Evolutionary conservation across 1,139 yeast species (phyloP), one percentile per base, ranked within the genome.

Genomic region (Blastobotrys proliferans): DNA sequence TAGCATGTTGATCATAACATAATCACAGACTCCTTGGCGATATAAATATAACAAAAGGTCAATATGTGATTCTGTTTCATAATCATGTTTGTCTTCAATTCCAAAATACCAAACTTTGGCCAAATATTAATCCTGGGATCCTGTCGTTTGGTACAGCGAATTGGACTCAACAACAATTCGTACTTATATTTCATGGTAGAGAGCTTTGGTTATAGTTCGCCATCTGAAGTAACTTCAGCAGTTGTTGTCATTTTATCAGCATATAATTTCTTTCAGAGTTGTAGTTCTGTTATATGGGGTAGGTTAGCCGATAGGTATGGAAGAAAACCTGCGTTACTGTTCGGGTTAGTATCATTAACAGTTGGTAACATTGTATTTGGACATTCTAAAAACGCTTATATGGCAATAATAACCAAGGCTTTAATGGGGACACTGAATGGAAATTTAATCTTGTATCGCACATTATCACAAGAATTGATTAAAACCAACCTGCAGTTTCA

Each of bases 111-210:
- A n/a, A n/a, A n/a, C n/a, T n/a, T n/a, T n/a, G n/a, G n/a, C n/a
- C n/a, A n/a, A n/a, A n/a, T n/a, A n/a, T n/a, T n/a, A n/a, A n/a
- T n/a, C n/a, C n/a, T n/a, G n/a, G n/a, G n/a, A n/a, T n/a, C n/a
- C n/a, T n/a, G n/a, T n/a, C n/a, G n/a, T n/a, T n/a, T n/a, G n/a
- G n/a, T n/a, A n/a, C n/a, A n/a, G n/a, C n/a, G n/a, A n/a, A n/a
- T n/a, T n/a, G n/a, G n/a, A n/a, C n/a, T n/a, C n/a, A n/a, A n/a
- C n/a, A n/a, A n/a, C n/a, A n/a, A n/a, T n/a, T n/a, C 84, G 3
- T 79, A 79, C 57, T 70, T 79, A 20, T 79, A 76, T 57, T 78
- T 74, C 56, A 76, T 79, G 81, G 73, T 79, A 22, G 59, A 75
- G 46, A 80, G 76, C 53, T 78, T 79, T 53, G 71, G 74, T 5